These are phyloP conservation scores for Clonostachys chloroleuca DNA, from an alignment of 2,329 filamentous ascomycete genomes.

Conservation along the genomic window DNA sequence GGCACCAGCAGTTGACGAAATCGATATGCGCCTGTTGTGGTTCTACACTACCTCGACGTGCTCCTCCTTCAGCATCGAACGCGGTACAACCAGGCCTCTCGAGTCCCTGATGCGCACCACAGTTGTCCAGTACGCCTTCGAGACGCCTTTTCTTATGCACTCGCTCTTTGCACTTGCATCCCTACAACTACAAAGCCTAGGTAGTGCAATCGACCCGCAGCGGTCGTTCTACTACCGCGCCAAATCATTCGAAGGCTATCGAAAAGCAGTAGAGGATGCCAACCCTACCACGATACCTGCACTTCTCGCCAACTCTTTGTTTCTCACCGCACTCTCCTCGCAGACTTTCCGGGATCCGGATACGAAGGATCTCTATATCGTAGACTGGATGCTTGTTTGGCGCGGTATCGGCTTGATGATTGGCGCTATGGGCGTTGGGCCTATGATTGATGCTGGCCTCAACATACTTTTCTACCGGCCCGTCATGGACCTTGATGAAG, in stretches of 20 bases:
- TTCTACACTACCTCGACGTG: constrained; percentile 45
- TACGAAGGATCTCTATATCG: constrained; percentile 38
- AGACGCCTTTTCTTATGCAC: constrained; percentile 50
- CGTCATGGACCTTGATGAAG: constrained; percentile 36
- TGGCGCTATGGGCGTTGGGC: constrained; percentile 18
- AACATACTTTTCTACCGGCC: constrained; percentile 43
- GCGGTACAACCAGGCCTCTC: constrained; percentile 22
- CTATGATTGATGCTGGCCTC: constrained; percentile 33
- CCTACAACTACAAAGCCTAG: constrained; percentile 39
- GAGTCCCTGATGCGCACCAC: constrained; percentile 38
- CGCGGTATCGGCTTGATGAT: constrained; percentile 45
- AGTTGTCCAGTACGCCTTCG: constrained; percentile 45
- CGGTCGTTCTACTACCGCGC: constrained; percentile 39
- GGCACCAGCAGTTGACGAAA: constrained; percentile 22
- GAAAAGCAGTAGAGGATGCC: constrained; percentile 42
- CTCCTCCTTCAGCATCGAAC: constrained; percentile 37
- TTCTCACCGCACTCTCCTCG: constrained; percentile 45
- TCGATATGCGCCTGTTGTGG: constrained; percentile 52
- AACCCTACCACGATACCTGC: constrained; percentile 40
- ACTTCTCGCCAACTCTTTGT: constrained; percentile 44
- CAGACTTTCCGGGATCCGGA: constrained; percentile 44
- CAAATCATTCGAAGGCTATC: constrained; percentile 45
- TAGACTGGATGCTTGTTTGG: constrained; percentile 55
- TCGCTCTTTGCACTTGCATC: constrained; percentile 46
- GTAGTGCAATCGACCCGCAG: constrained; percentile 28